phyloP scores from a whole-genome alignment of 148 eudicot genomes.

The Tetragonia tetragonoides region DNA sequence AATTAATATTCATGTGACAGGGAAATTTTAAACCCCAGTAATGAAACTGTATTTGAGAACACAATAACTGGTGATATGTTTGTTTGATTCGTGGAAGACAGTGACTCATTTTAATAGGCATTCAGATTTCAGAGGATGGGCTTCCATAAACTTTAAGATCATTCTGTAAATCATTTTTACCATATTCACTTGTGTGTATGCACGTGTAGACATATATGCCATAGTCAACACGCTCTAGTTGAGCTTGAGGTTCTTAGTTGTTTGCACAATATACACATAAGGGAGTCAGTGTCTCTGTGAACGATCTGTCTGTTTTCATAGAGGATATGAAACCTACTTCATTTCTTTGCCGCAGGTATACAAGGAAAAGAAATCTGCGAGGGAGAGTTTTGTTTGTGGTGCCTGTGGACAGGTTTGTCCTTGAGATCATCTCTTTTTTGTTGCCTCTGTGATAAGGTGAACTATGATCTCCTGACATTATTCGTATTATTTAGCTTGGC shows the following conservation, averaged over 20 bases:
- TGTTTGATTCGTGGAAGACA: neutral
- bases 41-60: neutral
- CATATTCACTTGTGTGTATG: too few species aligned
- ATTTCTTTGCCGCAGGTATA: constrained; percentile 37
- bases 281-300: neutral
- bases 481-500: constrained; percentile 58
- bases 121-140: neutral
- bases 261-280: neutral
- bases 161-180: neutral
- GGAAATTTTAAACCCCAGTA: neutral
- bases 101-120: neutral
- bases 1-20: neutral
- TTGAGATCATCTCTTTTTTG: constrained; percentile 14
- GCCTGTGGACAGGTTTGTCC: constrained; percentile 91
- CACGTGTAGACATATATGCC: too few species aligned
- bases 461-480: constrained; percentile 1
- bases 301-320: neutral
- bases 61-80: neutral
- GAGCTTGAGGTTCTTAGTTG: neutral
- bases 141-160: neutral
- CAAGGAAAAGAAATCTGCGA: constrained; percentile 87
- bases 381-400: constrained; percentile 96
- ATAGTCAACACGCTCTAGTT: neutral
- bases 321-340: neutral
- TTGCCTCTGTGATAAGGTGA: neutral